A percentile compares a stretch with the other conserved stretches of the same genome.
Evolutionary conservation across 75 land plant genomes (phyloP).

Genomic region (Selaginella tamariscina): DNA sequence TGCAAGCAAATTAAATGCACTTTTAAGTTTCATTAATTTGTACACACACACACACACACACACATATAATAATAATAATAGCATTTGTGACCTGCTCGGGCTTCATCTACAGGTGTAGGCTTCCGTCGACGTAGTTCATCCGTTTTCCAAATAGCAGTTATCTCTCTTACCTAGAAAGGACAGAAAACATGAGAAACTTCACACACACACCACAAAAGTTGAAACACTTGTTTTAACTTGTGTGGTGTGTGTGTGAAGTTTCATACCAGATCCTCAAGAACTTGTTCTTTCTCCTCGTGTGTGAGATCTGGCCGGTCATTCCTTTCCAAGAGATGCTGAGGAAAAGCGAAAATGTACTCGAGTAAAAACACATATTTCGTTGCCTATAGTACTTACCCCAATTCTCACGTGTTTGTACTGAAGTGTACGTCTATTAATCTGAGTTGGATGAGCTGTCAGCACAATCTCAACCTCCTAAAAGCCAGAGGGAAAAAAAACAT

Average conservation of each 20-base stretch:
- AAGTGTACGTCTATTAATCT: constrained; percentile 5
- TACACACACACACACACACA: no score
- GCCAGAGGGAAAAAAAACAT: neutral
- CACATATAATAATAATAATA: neutral
- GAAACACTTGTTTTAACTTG: no score
- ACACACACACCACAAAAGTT: neutral
- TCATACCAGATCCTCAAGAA: constrained; percentile 8
- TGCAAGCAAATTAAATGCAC: neutral
- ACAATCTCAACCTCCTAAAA: constrained; percentile 11
- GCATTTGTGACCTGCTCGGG: neutral
- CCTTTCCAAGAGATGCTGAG: constrained; percentile 2
- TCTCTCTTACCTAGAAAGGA: constrained; percentile 4
- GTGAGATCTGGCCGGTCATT: constrained; percentile 3
- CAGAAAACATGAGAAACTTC: neutral
- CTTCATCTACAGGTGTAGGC: constrained; percentile 10
- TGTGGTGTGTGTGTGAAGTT: neutral
- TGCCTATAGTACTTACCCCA: neutral
- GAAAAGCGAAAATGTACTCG: neutral
- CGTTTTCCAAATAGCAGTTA: constrained; percentile 4
- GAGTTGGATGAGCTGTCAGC: constrained; percentile 7
- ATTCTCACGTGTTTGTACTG: constrained; percentile 6
- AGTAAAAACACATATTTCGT: neutral
- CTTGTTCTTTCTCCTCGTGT: neutral
- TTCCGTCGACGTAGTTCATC: constrained; percentile 6
- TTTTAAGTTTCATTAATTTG: neutral